These are phyloP conservation scores for Alternaria tenuissima DNA, from an alignment of 2,329 filamentous ascomycete genomes.

Conservation along the genomic window DNA sequence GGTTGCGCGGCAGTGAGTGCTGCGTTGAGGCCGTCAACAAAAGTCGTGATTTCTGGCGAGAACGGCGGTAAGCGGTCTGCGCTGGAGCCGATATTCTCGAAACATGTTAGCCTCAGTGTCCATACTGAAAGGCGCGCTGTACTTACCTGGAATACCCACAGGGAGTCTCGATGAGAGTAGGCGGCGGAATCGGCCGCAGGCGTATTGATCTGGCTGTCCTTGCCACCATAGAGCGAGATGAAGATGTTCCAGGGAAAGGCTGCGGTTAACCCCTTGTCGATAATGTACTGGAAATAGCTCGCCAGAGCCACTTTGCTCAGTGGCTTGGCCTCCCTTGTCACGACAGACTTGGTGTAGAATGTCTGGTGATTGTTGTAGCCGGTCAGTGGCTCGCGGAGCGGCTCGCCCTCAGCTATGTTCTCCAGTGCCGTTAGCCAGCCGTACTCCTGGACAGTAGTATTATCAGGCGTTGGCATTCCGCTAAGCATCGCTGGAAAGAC, in stretches of 20 bases:
- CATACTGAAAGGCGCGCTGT: no score
- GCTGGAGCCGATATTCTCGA: conserved; percentile 7
- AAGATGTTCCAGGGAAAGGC: neutral
- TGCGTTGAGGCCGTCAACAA: conserved; percentile 10
- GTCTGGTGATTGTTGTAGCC: conserved; percentile 13
- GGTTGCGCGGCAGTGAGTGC: conserved; percentile 10
- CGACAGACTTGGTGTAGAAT: conserved; percentile 15
- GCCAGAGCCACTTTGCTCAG: conserved; percentile 2
- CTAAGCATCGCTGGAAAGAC: conserved; percentile 7
- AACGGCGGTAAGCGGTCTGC: conserved; percentile 9
- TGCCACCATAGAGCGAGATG: conserved; percentile 10
- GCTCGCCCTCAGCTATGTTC: conserved; percentile 13
- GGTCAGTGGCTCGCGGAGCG: conserved; percentile 9
- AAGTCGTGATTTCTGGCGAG: conserved; percentile 2
- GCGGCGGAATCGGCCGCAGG: conserved; percentile 1
- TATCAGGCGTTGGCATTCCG: conserved; percentile 4
- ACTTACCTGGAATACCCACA: conserved; percentile 14
- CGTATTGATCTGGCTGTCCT: conserved; percentile 13
- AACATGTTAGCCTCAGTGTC: no score
- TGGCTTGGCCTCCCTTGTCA: conserved; percentile 12
- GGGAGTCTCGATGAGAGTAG: conserved; percentile 8
- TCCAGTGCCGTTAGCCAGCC: conserved; percentile 9
- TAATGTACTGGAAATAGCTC: conserved; percentile 1
- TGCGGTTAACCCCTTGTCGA: conserved; percentile 1
- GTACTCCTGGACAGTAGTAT: conserved; percentile 1